Percentiles rank a stretch among this genome's conserved stretches.
Conservation (phyloP, 1,284 basidiomycete species). For the Rhizoctonia solani region DNA sequence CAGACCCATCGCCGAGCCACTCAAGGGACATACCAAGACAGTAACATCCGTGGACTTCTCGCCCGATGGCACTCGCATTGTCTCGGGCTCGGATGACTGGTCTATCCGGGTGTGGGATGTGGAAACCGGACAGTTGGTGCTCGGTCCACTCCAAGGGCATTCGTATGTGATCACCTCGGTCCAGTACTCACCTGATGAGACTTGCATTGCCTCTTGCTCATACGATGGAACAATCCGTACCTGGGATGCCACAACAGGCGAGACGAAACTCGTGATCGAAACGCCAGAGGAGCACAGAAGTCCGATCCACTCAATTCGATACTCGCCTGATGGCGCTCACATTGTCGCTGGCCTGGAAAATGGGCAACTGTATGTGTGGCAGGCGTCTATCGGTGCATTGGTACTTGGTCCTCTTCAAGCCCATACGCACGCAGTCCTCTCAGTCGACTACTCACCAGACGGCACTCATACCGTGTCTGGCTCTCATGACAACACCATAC, state of each 20-base stretch:
- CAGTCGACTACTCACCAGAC: not conserved
- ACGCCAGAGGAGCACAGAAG: too few species aligned
- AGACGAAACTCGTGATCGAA: too few species aligned
- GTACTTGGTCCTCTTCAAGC: too few species aligned
- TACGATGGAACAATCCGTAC: slow-evolving; percentile 1
- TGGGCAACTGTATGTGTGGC: too few species aligned
- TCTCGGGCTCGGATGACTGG: not conserved
- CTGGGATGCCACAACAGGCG: too few species aligned
- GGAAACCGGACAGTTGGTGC: not conserved
- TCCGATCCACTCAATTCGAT: too few species aligned
- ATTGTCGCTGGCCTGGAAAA: too few species aligned
- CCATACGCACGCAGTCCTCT: not conserved
- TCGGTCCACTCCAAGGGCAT: slow-evolving; percentile 1
- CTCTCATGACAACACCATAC: not conserved
- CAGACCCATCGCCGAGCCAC: not conserved
- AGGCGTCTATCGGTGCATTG: too few species aligned
- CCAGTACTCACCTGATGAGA: slow-evolving; percentile 14
- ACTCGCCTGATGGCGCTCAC: too few species aligned
- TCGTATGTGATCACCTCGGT: not conserved
- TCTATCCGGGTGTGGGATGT: slow-evolving; percentile 11
- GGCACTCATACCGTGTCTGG: slow-evolving; percentile 2
- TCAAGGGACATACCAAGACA: not conserved
- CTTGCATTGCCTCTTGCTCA: slow-evolving; percentile 15
- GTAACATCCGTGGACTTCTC: not conserved
- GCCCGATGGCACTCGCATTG: not conserved